Conservation (phyloP, 352 stramenopile genomes). For the Globisporangium emineosum region DNA sequence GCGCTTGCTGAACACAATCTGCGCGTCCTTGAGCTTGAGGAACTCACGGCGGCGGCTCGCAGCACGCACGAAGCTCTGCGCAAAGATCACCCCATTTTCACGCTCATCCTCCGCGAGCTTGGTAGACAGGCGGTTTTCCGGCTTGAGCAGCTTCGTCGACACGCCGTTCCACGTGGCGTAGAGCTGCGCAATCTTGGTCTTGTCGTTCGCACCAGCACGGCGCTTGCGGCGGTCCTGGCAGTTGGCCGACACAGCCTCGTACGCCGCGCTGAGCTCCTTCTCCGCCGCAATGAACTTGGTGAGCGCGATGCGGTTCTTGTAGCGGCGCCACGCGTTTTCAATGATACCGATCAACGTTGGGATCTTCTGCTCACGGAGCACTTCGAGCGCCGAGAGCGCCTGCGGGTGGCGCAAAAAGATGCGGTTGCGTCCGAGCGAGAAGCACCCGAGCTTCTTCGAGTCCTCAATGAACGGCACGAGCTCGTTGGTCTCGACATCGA, state of each 20-base stretch:
- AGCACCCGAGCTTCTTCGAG: constrained; percentile 67
- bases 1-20: constrained; percentile 76
- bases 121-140: constrained; percentile 39
- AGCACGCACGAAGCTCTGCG: constrained; percentile 69
- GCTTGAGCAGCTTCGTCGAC: constrained; percentile 46
- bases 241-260: constrained; percentile 57
- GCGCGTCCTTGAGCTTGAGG: constrained; percentile 49
- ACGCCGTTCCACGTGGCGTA: constrained; percentile 63
- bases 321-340: constrained; percentile 81
- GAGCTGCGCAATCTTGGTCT: constrained; percentile 44
- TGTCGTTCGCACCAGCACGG: constrained; percentile 47
- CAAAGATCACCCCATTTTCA: constrained; percentile 66
- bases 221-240: constrained; percentile 71
- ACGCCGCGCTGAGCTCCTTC: constrained; percentile 46
- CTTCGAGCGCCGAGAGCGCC: constrained; percentile 84
- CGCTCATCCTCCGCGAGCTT: constrained; percentile 59
- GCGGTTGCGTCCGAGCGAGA: constrained; percentile 84
- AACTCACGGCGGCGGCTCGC: constrained; percentile 50
- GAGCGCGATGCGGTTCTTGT: constrained; percentile 71
- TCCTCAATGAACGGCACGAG: constrained; percentile 77
- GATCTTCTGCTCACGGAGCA: constrained; percentile 75
- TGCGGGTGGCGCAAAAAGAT: constrained; percentile 89
- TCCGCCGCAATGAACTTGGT: constrained; percentile 55
- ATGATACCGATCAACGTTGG: constrained; percentile 78
- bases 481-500: constrained; percentile 44